phyloP scores from a whole-genome alignment of 805 yeast species.

The Wickerhamomyces tratensis region DNA sequence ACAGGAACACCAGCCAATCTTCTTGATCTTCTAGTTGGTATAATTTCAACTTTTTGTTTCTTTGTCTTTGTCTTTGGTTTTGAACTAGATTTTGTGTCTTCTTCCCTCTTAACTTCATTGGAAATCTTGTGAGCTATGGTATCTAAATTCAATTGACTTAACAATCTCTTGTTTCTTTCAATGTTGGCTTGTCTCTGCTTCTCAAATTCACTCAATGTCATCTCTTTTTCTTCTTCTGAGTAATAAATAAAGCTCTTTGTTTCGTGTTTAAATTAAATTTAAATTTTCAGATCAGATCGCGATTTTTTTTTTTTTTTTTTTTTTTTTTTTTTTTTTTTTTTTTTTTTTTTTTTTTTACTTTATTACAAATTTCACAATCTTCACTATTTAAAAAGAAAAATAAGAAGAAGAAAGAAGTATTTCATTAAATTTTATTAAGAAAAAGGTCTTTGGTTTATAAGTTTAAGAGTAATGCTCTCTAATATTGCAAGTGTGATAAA shows the following conservation, averaged over 20 bases:
- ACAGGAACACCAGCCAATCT: slow-evolving; percentile 64
- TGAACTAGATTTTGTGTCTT: slow-evolving; percentile 5
- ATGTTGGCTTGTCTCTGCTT: slow-evolving; percentile 68
- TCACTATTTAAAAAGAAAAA: too few species aligned
- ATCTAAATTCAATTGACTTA: slow-evolving; percentile 62
- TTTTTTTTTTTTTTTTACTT: too few species aligned
- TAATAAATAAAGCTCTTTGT: too few species aligned
- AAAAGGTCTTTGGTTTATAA: too few species aligned
- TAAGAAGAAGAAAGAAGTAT: background rate
- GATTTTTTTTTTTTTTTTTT: too few species aligned
- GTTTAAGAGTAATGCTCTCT: slow-evolving; percentile 7
- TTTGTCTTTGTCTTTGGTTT: slow-evolving; percentile 13
- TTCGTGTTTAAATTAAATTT: too few species aligned
- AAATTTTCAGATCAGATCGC: too few species aligned
- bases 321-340: too few species aligned
- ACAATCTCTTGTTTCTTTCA: slow-evolving; percentile 68
- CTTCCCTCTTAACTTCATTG: slow-evolving; percentile 31
- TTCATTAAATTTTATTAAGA: too few species aligned
- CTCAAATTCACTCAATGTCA: slow-evolving; percentile 53
- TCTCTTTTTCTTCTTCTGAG: background rate
- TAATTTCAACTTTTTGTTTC: slow-evolving; percentile 15
- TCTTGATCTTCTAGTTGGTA: slow-evolving; percentile 69
- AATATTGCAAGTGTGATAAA: slow-evolving; percentile 16
- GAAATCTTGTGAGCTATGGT: slow-evolving; percentile 44
- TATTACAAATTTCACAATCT: too few species aligned